Evolutionary conservation across 768 basidiomycete genomes (phyloP).

Genomic region (Hericium erinaceus): DNA sequence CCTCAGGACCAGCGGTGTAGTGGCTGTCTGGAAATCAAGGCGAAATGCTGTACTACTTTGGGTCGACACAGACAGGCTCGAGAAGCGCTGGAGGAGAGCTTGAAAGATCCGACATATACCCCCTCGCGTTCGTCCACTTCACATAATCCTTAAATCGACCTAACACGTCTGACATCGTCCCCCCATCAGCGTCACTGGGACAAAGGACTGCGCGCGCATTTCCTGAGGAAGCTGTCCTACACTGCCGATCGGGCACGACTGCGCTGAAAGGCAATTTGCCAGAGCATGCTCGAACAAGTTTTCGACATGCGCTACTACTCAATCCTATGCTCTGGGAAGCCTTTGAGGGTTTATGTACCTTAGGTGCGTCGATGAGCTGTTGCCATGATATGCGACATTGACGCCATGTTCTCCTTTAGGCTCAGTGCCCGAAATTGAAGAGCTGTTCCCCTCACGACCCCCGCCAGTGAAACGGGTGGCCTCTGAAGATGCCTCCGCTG

Average conservation of each 20-base stretch:
- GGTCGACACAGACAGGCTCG: slow-evolving; percentile 73
- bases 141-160: slow-evolving; percentile 2
- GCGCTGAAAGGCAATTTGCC: slow-evolving; percentile 74
- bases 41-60: slow-evolving; percentile 61
- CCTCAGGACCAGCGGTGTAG: slow-evolving; percentile 53
- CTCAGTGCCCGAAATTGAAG: slow-evolving; percentile 59
- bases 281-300: slow-evolving; percentile 63
- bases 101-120: slow-evolving; percentile 42
- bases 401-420: slow-evolving; percentile 32
- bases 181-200: slow-evolving; percentile 42
- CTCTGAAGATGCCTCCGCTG: slow-evolving; percentile 41
- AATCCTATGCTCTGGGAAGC: slow-evolving; percentile 90
- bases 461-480: slow-evolving; percentile 43
- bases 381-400: slow-evolving; percentile 2
- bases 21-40: slow-evolving; percentile 73
- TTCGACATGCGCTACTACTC: slow-evolving; percentile 56
- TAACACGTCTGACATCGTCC: slow-evolving; percentile 3
- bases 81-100: slow-evolving; percentile 56
- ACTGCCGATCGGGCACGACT: slow-evolving; percentile 68
- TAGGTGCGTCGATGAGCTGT: slow-evolving; percentile 41
- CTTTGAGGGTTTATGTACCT: slow-evolving; percentile 74
- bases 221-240: slow-evolving; percentile 64
- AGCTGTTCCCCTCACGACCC: slow-evolving; percentile 58
- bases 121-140: slow-evolving; percentile 43
- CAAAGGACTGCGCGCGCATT: slow-evolving; percentile 46